phyloP scores from a whole-genome alignment of 2,329 filamentous ascomycete genomes.

The Fusarium papillatum region DNA sequence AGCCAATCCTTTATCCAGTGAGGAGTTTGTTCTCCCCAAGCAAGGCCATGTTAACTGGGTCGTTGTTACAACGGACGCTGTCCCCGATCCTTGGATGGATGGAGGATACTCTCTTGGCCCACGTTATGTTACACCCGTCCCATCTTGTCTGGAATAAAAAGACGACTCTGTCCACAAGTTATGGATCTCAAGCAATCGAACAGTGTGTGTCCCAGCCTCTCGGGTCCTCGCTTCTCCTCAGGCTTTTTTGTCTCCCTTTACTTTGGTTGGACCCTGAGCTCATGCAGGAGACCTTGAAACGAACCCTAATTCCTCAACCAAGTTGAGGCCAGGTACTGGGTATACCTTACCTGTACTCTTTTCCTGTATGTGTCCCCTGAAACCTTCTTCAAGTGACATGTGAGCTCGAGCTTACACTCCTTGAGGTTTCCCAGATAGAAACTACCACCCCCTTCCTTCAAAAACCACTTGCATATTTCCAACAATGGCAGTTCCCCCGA shows the following conservation, averaged over 20 bases:
- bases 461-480: not conserved
- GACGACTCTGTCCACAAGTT: constrained; percentile 11
- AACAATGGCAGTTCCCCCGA: constrained; percentile 34
- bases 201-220: not conserved
- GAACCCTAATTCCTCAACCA: constrained; percentile 6
- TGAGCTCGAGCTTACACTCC: not conserved
- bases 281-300: constrained; percentile 2
- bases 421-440: not conserved
- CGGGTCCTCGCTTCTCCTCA: constrained; percentile 1
- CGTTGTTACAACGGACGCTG: not conserved
- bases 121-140: not conserved
- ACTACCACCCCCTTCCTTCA: not conserved
- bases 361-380: not conserved
- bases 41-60: not conserved
- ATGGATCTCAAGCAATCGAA: constrained; percentile 5
- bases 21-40: not conserved
- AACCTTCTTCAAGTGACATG: constrained; percentile 1
- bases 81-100: not conserved
- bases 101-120: constrained; percentile 20
- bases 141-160: constrained; percentile 27
- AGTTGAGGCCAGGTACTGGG: constrained; percentile 1
- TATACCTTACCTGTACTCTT: no score
- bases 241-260: not conserved
- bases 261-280: constrained; percentile 1
- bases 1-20: not conserved